A percentile compares a stretch with the other conserved stretches of the same genome.
Conservation (phyloP, 192 early-diverging fungal species). For the Umbelopsis sp. region DNA sequence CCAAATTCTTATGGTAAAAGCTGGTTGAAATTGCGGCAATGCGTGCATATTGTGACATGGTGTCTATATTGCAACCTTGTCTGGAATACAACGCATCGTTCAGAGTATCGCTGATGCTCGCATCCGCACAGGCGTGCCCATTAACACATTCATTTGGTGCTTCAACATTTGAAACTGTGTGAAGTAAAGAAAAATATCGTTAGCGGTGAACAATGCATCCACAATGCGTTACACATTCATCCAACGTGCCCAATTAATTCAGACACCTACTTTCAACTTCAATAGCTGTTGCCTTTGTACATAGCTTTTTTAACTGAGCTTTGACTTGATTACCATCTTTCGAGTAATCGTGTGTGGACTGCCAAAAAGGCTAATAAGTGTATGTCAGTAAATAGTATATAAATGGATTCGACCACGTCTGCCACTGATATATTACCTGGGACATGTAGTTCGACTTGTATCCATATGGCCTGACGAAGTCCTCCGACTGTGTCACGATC, state of each 20-base stretch:
- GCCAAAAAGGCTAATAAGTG: not conserved
- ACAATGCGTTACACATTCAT: no score
- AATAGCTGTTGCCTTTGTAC: not conserved
- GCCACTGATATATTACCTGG: not conserved
- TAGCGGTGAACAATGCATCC: no score
- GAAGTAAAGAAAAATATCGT: no score
- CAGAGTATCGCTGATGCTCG: not conserved
- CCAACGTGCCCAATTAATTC: not conserved
- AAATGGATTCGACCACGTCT: not conserved
- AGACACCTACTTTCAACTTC: not conserved
- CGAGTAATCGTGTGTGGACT: not conserved
- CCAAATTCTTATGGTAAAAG: not conserved
- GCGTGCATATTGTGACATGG: not conserved
- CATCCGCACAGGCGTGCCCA: not conserved
- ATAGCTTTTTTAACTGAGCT: not conserved
- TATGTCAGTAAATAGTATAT: not conserved
- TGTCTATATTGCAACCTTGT: not conserved
- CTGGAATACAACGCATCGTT: not conserved
- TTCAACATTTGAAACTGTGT: no score
- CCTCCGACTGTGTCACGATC: conserved; percentile 17
- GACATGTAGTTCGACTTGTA: conserved; percentile 17
- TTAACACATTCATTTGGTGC: no score
- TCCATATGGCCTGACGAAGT: not conserved
- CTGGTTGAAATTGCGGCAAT: not conserved
- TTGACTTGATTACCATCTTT: not conserved